Conservation (phyloP, 495 filamentous ascomycete genomes). For the Immersiella caudata region DNA sequence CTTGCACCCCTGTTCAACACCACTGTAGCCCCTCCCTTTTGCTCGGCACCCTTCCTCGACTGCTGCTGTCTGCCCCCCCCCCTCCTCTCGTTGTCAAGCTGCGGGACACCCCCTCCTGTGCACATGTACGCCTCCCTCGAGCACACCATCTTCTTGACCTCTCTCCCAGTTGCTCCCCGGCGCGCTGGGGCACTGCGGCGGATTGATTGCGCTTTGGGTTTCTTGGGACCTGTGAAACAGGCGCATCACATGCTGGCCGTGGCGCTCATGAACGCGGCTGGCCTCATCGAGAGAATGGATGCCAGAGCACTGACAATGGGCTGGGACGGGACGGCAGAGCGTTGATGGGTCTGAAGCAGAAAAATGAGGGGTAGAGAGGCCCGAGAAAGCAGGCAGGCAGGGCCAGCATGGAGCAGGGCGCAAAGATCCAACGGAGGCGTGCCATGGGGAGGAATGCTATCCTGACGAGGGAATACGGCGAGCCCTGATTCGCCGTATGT, state of each 20-base stretch:
- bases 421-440: background rate
- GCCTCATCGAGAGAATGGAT: conserved; percentile 2
- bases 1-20: conserved; percentile 29
- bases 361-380: background rate
- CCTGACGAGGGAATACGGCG: background rate
- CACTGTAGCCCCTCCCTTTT: conserved; percentile 19
- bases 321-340: background rate
- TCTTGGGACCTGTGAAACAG: conserved; percentile 22
- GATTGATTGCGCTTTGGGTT: conserved; percentile 29
- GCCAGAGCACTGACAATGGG: background rate
- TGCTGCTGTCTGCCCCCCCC: conserved; percentile 17
- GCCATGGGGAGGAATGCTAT: background rate
- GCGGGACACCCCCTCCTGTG: conserved; percentile 19
- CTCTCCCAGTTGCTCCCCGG: conserved; percentile 30
- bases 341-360: background rate
- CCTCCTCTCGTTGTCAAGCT: conserved; percentile 30
- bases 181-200: conserved; percentile 26
- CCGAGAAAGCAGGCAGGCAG: background rate
- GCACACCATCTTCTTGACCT: conserved; percentile 35
- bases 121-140: conserved; percentile 16
- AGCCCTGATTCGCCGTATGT: conserved; percentile 4
- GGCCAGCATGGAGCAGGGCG: background rate
- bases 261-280: conserved; percentile 18
- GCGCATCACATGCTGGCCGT: conserved; percentile 33
- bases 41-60: conserved; percentile 22